Base-by-base conservation (phyloP, 75 land plant species). In the Pinus tabuliformis region DNA sequence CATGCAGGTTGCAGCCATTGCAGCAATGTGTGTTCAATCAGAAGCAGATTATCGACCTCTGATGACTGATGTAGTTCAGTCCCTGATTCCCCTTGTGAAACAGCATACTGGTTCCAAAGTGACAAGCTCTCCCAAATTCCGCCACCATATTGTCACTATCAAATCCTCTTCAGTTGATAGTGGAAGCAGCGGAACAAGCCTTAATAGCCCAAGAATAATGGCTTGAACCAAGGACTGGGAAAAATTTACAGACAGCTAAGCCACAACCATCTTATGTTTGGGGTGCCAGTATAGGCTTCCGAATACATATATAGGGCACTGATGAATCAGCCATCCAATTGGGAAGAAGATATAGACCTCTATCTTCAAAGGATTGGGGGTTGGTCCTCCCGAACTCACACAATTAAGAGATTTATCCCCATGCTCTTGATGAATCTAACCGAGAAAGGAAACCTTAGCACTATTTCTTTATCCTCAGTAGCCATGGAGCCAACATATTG, bases 21-120 rank as follows among this genome's bases (percentile, higher is more conserved):
- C 95, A 26, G 94, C 88, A 26, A 88, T 92, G 89, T 94, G 97
- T 39, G 97, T 94, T 22, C 92, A 94, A 63, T 79, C 92, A 20
- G 95, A 91, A 76, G 83, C 97, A 59, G 89, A 89, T 78, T 91
- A 94, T 78, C 79, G 97, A 80, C 97, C 97, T 57, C 70, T 94
- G 18, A 94, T 94, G 85, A 85, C 93, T 3, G 95, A 94, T 77
- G 97, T 94, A 4, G 97, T 94, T 52, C 94, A 94, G 77, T 94
- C 97, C 3, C 76, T 94, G 21, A 84, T 90, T 3, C 97, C 95
- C 9, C 80, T 93, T 74, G 88, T 89, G 66, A 90, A 49, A 59
- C 79, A 26, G 58, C 12, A 45, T 3, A 30, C 21, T 45, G 30
- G 56, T 6, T 22, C 76, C 75, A 71, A 59, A 52, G 78, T 85